Percentiles rank a stretch among this genome's conserved stretches.
phyloP scores from a whole-genome alignment of 1,284 basidiomycete species.

The Pseudozyma sp. region DNA sequence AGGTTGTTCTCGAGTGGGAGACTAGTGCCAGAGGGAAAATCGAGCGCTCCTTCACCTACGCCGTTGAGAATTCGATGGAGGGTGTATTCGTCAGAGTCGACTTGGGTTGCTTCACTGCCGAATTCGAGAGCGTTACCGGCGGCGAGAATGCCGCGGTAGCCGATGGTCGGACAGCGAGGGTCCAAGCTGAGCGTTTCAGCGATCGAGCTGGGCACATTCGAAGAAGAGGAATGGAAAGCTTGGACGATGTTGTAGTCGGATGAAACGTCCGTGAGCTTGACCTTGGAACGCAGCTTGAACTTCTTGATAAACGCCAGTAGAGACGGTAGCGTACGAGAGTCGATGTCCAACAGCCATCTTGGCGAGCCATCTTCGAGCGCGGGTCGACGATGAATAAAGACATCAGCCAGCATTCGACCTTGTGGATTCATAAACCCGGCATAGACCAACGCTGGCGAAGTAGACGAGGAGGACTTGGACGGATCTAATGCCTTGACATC shows the following conservation, averaged over 20 bases:
- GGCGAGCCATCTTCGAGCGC: slow-evolving; percentile 32
- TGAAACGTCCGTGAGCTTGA: slow-evolving; percentile 80
- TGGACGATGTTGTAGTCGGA: slow-evolving; percentile 83
- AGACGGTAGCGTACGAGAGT: slow-evolving; percentile 72
- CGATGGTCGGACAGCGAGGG: slow-evolving; percentile 51
- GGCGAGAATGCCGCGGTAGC: slow-evolving; percentile 48
- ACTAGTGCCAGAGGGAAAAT: slow-evolving; percentile 81
- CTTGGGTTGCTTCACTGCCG: neutral
- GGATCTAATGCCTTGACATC: slow-evolving; percentile 69
- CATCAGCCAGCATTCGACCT: slow-evolving; percentile 90
- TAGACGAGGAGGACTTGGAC: neutral
- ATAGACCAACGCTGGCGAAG: slow-evolving; percentile 71
- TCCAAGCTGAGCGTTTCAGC: slow-evolving; percentile 30
- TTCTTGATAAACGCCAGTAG: slow-evolving; percentile 80
- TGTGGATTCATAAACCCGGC: slow-evolving; percentile 86
- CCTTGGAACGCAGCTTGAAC: slow-evolving; percentile 89
- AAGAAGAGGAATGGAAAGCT: slow-evolving; percentile 70
- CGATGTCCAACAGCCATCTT: slow-evolving; percentile 81
- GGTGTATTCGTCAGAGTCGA: slow-evolving; percentile 72
- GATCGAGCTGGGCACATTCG: neutral
- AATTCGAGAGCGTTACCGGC: neutral
- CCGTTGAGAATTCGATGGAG: slow-evolving; percentile 84
- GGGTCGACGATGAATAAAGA: slow-evolving; percentile 78
- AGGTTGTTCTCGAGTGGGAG: slow-evolving; percentile 94
- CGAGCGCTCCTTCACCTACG: slow-evolving; percentile 85